Evolutionary conservation across 176 grass and related monocot genomes (phyloP), one percentile per base, ranked within the genome.

Genomic region (Aegilops speltoides): DNA sequence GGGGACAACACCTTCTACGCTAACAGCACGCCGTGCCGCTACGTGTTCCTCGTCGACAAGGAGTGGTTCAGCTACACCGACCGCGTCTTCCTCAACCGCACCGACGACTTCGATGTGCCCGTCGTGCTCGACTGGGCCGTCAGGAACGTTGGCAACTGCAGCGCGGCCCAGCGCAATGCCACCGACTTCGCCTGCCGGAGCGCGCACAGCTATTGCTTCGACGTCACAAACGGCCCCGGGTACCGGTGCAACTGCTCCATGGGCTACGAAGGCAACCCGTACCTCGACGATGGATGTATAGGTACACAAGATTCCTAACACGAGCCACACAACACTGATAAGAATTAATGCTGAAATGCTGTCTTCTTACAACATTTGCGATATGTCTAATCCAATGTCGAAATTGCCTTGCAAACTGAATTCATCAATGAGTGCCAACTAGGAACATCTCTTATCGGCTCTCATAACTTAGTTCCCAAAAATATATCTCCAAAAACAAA

Each of bases 111-210:
- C 57, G 60, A 2, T 0, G 86, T 64, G 16, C 83, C 86, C 14
- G 79, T 95, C 25, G 88, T 86, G 75, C 26, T 93, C n/a, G 90
- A 95, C 79, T 95, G 91, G 91, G 90, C 91, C 20, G 5, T 95
- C 45, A 68, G 76, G 68, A 65, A 90, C 45, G 76, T 61, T 41
- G 25, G 6, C 8, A 90, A 76, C 32, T 92, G 91, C 43, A 78
- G 73, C 38, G 40, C 50, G 8, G 91, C 90, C 5, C 10, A 0
- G 13, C 59, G 9, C 0, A 91, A 95, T 56, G 0, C 0, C 4
- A 89, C 89, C 0, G 79, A 65, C 69, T 95, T 79, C 28, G 93
- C 89, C 1, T 95, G 93, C 78, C 81, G 48, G 9, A 66, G 84
- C 19, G 3, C 3, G 0, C 3, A 54, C 15, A 83, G 79, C 29